Conservation (phyloP, 1,139 yeast genomes). For the Magnusiomyces sp. region DNA sequence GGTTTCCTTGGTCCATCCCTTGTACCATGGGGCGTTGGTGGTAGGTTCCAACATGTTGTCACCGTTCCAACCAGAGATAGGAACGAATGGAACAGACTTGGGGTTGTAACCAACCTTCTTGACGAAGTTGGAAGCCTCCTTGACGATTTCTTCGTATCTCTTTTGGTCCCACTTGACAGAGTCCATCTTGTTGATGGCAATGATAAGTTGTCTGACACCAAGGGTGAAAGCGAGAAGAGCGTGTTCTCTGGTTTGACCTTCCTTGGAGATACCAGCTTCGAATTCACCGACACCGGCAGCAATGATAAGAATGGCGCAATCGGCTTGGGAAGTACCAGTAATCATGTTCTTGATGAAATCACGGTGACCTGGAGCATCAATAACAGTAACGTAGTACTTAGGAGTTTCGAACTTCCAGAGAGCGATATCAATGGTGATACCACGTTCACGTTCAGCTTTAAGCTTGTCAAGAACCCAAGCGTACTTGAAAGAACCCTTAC, state of each 20-base stretch:
- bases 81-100: conserved; percentile 84
- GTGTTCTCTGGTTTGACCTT: conserved; percentile 92
- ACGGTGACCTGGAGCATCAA: conserved; percentile 96
- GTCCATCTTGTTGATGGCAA: conserved; percentile 92
- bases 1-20: conserved; percentile 86
- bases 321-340: conserved; percentile 93
- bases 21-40: conserved; percentile 83
- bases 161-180: conserved; percentile 77
- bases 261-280: conserved; percentile 92
- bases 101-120: conserved; percentile 94
- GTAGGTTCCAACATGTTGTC: conserved; percentile 86
- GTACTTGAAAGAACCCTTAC: conserved; percentile 98
- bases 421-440: conserved; percentile 93
- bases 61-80: conserved; percentile 93
- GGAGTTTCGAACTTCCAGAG: conserved; percentile 96
- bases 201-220: conserved; percentile 83
- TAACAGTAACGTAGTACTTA: conserved; percentile 85
- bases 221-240: conserved; percentile 84
- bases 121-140: conserved; percentile 82
- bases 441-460: conserved; percentile 96
- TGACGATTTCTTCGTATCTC: conserved; percentile 73
- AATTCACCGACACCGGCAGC: conserved; percentile 93
- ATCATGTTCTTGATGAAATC: conserved; percentile 94
- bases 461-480: conserved; percentile 95
- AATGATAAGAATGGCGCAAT: conserved; percentile 82